Evolutionary conservation across 2,329 filamentous ascomycete genomes (phyloP).

Genomic region (Nemania abortiva): DNA sequence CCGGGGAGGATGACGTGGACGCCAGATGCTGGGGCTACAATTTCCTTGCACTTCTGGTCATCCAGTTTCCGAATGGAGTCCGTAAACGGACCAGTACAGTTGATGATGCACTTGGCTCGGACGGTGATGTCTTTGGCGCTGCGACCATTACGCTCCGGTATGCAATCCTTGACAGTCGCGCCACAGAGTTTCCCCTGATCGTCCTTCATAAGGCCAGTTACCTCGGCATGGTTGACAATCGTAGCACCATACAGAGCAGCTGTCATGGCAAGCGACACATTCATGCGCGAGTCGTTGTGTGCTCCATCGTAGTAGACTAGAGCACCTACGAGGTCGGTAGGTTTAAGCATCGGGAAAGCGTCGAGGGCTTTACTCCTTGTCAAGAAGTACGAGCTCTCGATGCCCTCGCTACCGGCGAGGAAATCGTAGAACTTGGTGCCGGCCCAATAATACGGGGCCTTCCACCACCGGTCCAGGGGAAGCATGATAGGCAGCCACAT

Average conservation of each 20-base stretch:
- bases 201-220: conserved; percentile 81
- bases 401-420: conserved; percentile 85
- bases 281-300: conserved; percentile 94
- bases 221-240: conserved; percentile 85
- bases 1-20: conserved; percentile 89
- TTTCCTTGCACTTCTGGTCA: conserved; percentile 76
- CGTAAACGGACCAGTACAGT: conserved; percentile 89
- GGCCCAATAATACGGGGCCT: conserved; percentile 81
- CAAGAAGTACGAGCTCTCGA: conserved; percentile 89
- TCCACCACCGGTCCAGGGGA: conserved; percentile 80
- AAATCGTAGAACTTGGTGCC: conserved; percentile 88
- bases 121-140: conserved; percentile 74
- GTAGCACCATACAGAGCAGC: conserved; percentile 88
- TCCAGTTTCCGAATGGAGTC: conserved; percentile 90
- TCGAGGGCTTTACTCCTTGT: conserved; percentile 88
- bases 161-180: conserved; percentile 77
- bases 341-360: conserved; percentile 89
- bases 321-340: conserved; percentile 80
- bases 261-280: conserved; percentile 88
- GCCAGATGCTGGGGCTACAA: conserved; percentile 86
- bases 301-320: conserved; percentile 93
- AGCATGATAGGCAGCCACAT: conserved; percentile 82
- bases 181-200: conserved; percentile 78
- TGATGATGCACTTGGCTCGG: conserved; percentile 84
- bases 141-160: conserved; percentile 74